Conservation (phyloP, 2,329 filamentous ascomycete species). For the Falciphora oryzae region DNA sequence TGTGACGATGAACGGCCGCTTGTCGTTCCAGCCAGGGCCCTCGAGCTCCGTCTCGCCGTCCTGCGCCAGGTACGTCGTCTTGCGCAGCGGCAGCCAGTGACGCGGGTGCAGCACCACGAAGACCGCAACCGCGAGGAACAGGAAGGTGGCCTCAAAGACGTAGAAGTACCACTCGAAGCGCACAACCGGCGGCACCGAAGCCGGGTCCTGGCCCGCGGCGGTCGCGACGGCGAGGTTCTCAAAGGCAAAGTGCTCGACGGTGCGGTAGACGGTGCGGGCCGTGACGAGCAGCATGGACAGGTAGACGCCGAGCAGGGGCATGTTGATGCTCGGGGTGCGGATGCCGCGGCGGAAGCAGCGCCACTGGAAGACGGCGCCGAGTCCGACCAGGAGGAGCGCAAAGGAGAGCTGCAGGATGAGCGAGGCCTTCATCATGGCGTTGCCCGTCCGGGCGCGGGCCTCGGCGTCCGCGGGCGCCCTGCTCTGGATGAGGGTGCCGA, state of each 20-base stretch:
- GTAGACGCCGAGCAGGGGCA: constrained; percentile 34
- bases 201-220: constrained; percentile 18
- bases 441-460: constrained; percentile 21
- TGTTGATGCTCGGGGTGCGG: constrained; percentile 16
- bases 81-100: constrained; percentile 29
- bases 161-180: constrained; percentile 41
- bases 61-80: constrained; percentile 30
- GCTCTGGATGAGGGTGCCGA: background rate
- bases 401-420: constrained; percentile 42
- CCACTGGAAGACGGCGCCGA: constrained; percentile 40
- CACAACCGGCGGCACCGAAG: constrained; percentile 27
- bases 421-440: constrained; percentile 33
- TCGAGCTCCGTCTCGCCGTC: constrained; percentile 31
- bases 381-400: constrained; percentile 35
- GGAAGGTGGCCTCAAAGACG: constrained; percentile 36
- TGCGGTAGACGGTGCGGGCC: constrained; percentile 42
- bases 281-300: constrained; percentile 37
- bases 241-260: constrained; percentile 40
- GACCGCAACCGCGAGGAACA: constrained; percentile 32
- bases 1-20: constrained; percentile 18
- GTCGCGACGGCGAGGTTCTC: constrained; percentile 27
- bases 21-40: constrained; percentile 25
- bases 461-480: background rate
- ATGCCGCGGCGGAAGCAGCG: constrained; percentile 23
- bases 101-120: constrained; percentile 35